These are phyloP conservation scores for Saccharomycopsis schoenii DNA, from an alignment of 805 yeast species.

Conservation along the genomic window DNA sequence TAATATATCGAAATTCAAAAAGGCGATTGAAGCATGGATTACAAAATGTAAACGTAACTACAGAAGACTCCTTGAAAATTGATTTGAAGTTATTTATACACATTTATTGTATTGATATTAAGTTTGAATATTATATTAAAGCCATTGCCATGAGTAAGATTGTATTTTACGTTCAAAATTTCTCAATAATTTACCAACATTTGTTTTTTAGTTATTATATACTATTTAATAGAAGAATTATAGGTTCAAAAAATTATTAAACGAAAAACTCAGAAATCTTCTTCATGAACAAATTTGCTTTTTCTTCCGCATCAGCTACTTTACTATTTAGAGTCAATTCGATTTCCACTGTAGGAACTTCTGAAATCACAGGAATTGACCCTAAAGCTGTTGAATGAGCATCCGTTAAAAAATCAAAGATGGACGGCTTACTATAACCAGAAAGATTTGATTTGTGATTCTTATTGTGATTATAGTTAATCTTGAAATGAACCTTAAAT, in stretches of 20 bases:
- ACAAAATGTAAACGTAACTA: neutral
- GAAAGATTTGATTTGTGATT: constrained; percentile 12
- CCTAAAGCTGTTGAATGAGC: constrained; percentile 11
- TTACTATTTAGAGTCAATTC: constrained; percentile 29
- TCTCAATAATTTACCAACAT: neutral
- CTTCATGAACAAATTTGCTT: constrained; percentile 31
- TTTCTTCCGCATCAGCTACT: constrained; percentile 36
- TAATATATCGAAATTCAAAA: neutral
- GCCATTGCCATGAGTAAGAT: no score
- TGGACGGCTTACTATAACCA: constrained; percentile 18
- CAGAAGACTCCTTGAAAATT: neutral
- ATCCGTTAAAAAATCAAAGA: constrained; percentile 25
- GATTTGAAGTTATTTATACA: neutral
- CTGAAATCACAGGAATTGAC: constrained; percentile 21
- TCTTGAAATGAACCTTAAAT: constrained; percentile 29
- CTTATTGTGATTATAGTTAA: constrained; percentile 20
- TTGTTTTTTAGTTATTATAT: neutral
- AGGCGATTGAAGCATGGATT: neutral
- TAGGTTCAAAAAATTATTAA: neutral
- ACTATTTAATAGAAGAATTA: constrained; percentile 18
- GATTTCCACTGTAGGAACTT: constrained; percentile 27
- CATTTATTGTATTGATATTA: no score
- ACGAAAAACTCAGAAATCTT: constrained; percentile 23
- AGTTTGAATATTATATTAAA: no score
- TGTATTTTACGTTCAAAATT: neutral